phyloP scores from a whole-genome alignment of 2,329 filamentous ascomycete species.

The Trichoderma lentiforme region DNA sequence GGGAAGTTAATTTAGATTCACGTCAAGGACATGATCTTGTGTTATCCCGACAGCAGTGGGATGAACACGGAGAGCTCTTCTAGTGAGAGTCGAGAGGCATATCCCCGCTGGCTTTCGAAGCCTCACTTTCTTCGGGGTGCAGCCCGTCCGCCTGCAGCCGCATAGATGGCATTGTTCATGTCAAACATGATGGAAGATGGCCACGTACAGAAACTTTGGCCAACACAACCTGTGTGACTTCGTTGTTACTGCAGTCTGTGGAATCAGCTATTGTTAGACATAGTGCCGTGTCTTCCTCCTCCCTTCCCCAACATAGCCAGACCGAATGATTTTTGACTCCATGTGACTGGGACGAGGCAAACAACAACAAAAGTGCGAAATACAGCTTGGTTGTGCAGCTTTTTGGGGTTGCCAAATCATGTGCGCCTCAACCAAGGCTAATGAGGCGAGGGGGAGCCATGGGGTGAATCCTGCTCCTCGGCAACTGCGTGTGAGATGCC shows the following conservation, averaged over 20 bases:
- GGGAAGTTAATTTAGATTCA: background rate
- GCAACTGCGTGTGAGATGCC: background rate
- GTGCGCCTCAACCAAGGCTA: background rate
- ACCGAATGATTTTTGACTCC: background rate
- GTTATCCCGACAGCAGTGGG: background rate
- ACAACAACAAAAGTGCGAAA: background rate
- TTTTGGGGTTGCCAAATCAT: background rate
- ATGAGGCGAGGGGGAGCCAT: background rate
- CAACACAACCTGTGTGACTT: background rate
- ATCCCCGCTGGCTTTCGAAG: background rate
- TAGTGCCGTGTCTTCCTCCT: background rate
- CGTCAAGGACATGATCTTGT: background rate
- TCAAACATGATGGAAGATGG: background rate
- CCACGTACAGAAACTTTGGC: background rate
- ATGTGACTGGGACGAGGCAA: background rate
- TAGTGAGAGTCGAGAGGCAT: background rate
- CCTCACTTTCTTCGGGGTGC: background rate
- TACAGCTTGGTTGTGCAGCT: background rate
- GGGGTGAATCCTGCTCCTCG: background rate
- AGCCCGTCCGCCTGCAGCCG: background rate
- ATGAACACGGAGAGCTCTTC: background rate
- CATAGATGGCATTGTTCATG: background rate
- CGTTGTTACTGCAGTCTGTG: background rate
- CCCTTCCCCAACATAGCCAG: background rate
- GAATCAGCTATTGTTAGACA: background rate